Conservation (phyloP, 2,329 filamentous ascomycete species). For the Raffaelea ambrosiae region DNA sequence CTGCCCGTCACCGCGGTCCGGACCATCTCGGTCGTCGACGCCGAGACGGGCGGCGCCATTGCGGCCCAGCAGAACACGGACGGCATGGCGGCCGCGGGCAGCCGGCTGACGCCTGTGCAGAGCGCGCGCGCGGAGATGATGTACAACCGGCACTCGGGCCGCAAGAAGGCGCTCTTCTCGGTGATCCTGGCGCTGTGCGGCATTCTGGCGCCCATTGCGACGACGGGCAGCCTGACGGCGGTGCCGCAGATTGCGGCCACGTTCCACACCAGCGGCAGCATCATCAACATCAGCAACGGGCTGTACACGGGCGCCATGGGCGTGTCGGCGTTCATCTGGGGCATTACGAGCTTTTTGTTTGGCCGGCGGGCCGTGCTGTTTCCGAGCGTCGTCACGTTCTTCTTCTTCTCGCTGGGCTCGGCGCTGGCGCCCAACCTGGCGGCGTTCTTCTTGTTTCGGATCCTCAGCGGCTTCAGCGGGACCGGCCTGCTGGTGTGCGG, state of each 20-base stretch:
- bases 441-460: slow-evolving; percentile 58
- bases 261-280: slow-evolving; percentile 3
- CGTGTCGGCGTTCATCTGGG: slow-evolving; percentile 6
- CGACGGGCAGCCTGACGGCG: slow-evolving; percentile 4
- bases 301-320: slow-evolving; percentile 7
- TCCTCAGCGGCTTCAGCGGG: slow-evolving; percentile 61
- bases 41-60: no score
- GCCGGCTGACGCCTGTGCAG: no score
- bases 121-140: slow-evolving; percentile 4
- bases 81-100: no score
- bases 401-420: slow-evolving; percentile 57
- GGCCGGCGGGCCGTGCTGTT: slow-evolving; percentile 5
- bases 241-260: slow-evolving; percentile 3
- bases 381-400: slow-evolving; percentile 32
- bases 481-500: slow-evolving; percentile 60
- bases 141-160: slow-evolving; percentile 4
- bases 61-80: no score
- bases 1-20: no score
- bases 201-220: slow-evolving; percentile 3
- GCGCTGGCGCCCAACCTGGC: slow-evolving; percentile 57
- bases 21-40: no score
- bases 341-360: slow-evolving; percentile 2
- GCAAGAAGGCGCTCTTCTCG: slow-evolving; percentile 1
- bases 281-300: slow-evolving; percentile 7
- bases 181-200: slow-evolving; percentile 2